Percentiles rank a stretch among this genome's conserved stretches.
Evolutionary conservation across 768 basidiomycete genomes (phyloP).

Genomic region (Phaeotremella skinneri): DNA sequence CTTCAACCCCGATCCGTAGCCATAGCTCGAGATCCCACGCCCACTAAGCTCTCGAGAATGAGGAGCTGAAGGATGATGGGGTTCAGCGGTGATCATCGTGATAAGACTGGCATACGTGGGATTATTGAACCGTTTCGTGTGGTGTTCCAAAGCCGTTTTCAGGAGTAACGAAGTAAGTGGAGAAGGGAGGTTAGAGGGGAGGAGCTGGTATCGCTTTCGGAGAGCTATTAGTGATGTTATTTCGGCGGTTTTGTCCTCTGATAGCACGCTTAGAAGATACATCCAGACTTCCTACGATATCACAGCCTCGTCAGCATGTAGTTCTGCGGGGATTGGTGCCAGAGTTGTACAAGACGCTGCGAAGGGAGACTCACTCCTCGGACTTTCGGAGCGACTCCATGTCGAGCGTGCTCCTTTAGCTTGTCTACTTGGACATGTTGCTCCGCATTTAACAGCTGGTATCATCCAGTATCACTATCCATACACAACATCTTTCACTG

Average conservation of each 20-base stretch:
- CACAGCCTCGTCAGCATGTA: background rate
- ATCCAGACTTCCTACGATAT: conserved; percentile 44
- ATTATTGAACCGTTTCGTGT: conserved; percentile 39
- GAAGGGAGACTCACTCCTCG: conserved; percentile 33
- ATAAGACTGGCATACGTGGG: conserved; percentile 47
- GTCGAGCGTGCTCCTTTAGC: conserved; percentile 40
- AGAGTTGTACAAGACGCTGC: background rate
- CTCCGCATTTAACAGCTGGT: conserved; percentile 42
- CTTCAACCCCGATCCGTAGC: no score
- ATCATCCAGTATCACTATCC: background rate
- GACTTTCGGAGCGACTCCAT: conserved; percentile 38
- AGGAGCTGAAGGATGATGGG: background rate
- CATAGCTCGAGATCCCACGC: background rate
- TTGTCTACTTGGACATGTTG: conserved; percentile 46
- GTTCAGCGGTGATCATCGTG: conserved; percentile 37
- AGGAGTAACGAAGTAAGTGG: conserved; percentile 24
- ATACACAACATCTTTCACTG: background rate
- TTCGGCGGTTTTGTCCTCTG: conserved; percentile 40
- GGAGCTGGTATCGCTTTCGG: conserved; percentile 26
- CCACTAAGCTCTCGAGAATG: background rate
- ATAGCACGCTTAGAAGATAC: conserved; percentile 42
- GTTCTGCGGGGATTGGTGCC: background rate
- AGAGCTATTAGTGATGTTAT: conserved; percentile 35
- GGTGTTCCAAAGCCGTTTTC: conserved; percentile 40
- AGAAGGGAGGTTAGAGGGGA: conserved; percentile 30